Evolutionary conservation across 2,329 filamentous ascomycete genomes (phyloP).

Genomic region (Apiospora saccharicola): DNA sequence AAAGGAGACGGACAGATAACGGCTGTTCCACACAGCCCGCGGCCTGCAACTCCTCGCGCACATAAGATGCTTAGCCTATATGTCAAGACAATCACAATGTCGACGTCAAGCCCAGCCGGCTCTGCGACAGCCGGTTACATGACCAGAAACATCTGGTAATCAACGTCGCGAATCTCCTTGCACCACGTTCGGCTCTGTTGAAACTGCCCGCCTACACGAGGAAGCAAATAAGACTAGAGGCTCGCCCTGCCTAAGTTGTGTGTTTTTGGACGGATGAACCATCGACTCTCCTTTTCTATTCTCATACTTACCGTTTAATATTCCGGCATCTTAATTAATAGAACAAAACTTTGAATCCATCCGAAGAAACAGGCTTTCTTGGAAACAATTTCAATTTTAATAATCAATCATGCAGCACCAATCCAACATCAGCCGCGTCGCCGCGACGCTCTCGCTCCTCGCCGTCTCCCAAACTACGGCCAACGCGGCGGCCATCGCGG

Average conservation of each 20-base stretch:
- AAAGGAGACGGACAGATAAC: not conserved
- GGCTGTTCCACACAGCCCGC: not conserved
- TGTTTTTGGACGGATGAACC: not conserved
- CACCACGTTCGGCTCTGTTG: not conserved
- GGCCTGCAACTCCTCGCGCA: not conserved
- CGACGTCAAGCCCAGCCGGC: conserved; percentile 11
- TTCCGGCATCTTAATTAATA: not conserved
- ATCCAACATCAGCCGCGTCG: not conserved
- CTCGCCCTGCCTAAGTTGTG: not conserved
- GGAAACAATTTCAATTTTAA: too few relatives aligned
- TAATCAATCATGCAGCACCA: not conserved
- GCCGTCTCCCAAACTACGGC: not conserved
- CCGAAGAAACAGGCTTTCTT: conserved; percentile 3
- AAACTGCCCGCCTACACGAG: not conserved
- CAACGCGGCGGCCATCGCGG: not conserved
- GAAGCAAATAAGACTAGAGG: not conserved
- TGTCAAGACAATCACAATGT: not conserved
- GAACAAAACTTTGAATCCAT: not conserved
- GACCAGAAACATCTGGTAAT: not conserved
- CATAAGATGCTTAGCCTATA: not conserved
- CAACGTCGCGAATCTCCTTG: not conserved
- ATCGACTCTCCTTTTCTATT: not conserved
- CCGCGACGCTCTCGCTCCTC: not conserved
- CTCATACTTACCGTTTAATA: not conserved
- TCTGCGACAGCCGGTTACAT: conserved; percentile 1